Evolutionary conservation across 208 protist species (phyloP).

Genomic region (Leishmania amazonensis): DNA sequence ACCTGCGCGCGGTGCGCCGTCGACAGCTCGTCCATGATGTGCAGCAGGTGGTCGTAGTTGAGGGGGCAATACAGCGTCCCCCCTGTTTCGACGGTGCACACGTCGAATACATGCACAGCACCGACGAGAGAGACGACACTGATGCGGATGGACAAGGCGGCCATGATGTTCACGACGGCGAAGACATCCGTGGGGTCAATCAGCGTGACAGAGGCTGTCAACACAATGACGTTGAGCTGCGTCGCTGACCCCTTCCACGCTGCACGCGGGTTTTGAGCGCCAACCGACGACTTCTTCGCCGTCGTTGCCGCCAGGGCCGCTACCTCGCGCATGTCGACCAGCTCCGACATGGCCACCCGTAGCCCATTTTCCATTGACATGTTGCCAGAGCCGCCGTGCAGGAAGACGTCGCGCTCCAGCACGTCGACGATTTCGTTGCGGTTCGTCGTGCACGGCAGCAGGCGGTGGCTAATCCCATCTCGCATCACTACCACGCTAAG

Average conservation of each 20-base stretch:
- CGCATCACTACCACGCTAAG: slow-evolving; percentile 84
- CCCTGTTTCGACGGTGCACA: slow-evolving; percentile 52
- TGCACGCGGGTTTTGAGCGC: background rate
- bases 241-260: slow-evolving; percentile 27
- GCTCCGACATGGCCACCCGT: slow-evolving; percentile 72
- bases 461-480: slow-evolving; percentile 62
- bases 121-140: slow-evolving; percentile 77
- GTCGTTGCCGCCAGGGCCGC: slow-evolving; percentile 15
- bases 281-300: background rate
- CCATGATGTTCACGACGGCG: slow-evolving; percentile 53
- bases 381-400: slow-evolving; percentile 74
- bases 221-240: slow-evolving; percentile 59
- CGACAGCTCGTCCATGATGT: slow-evolving; percentile 54
- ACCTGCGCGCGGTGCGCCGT: slow-evolving; percentile 21
- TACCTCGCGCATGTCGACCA: slow-evolving; percentile 73
- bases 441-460: slow-evolving; percentile 73
- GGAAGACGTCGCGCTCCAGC: slow-evolving; percentile 79
- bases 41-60: slow-evolving; percentile 76
- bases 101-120: slow-evolving; percentile 82
- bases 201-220: slow-evolving; percentile 78
- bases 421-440: slow-evolving; percentile 56
- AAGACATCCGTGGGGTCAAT: slow-evolving; percentile 84
- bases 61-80: slow-evolving; percentile 72
- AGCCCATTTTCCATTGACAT: slow-evolving; percentile 84
- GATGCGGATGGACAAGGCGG: slow-evolving; percentile 46